Conservation (phyloP, 331 rosid genomes). For the Phaseolus coccineus region DNA sequence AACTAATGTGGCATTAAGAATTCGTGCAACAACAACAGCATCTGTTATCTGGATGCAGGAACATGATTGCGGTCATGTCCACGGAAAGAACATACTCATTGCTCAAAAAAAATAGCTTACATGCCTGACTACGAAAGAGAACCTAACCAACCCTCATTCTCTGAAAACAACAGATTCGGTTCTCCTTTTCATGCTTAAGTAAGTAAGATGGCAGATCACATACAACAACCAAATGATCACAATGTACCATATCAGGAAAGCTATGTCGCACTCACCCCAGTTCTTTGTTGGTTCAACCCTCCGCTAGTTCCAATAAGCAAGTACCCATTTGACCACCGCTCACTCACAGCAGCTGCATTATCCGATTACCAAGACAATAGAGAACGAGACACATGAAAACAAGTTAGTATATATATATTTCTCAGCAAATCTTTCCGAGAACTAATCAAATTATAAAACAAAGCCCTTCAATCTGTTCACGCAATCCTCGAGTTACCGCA, state of each 20-base stretch:
- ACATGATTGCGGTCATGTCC: slow-evolving; percentile 48
- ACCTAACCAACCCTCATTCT: slow-evolving; percentile 36
- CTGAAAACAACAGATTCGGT: slow-evolving; percentile 26
- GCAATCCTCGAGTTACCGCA: neutral
- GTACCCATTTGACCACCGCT: slow-evolving; percentile 82
- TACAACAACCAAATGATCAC: neutral
- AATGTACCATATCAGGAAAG: slow-evolving; percentile 7
- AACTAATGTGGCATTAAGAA: slow-evolving; percentile 95
- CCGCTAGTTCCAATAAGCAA: slow-evolving; percentile 96
- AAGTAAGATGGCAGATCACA: slow-evolving; percentile 30
- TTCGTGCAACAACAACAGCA: slow-evolving; percentile 94
- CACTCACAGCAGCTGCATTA: slow-evolving; percentile 67
- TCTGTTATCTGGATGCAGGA: slow-evolving; percentile 84
- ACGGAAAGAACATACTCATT: slow-evolving; percentile 12
- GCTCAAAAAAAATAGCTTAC: neutral
- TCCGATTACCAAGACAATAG: slow-evolving; percentile 31
- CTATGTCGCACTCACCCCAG: slow-evolving; percentile 73
- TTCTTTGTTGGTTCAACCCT: slow-evolving; percentile 96
- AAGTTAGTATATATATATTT: slow-evolving; percentile 20
- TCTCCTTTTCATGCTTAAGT: neutral
- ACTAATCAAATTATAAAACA: slow-evolving; percentile 12
- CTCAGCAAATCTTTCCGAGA: neutral
- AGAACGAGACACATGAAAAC: slow-evolving; percentile 20
- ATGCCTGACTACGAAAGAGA: slow-evolving; percentile 3
- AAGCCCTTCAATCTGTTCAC: slow-evolving; percentile 13